Evolutionary conservation across 169 alveolate species (phyloP).

Genomic region (Plasmodium coatneyi): DNA sequence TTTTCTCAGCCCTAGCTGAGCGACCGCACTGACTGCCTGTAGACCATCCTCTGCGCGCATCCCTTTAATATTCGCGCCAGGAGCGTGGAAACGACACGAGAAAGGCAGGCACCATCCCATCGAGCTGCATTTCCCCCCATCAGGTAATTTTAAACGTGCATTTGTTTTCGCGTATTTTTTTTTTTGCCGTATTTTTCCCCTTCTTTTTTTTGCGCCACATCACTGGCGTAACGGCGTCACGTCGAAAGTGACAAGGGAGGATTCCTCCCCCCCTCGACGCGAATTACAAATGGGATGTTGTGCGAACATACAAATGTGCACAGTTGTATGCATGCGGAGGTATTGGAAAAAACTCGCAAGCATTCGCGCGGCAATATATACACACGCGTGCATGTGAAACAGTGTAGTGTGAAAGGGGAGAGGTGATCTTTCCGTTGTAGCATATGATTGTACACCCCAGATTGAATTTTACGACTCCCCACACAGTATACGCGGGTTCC

Average conservation of each 20-base stretch:
- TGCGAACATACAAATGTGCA: not conserved
- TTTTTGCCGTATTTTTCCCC: not conserved
- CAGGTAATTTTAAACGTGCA: not conserved
- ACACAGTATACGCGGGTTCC: not conserved
- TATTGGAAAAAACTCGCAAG: not conserved
- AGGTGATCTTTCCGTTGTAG: not conserved
- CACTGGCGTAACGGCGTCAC: not conserved
- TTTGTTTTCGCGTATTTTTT: not conserved
- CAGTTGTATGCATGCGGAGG: not conserved
- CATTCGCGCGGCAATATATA: not conserved
- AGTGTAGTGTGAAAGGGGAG: not conserved
- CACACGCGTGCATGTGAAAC: not conserved
- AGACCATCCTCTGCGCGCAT: not conserved
- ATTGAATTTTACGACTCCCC: not conserved
- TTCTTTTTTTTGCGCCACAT: not conserved
- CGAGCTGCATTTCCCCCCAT: not conserved
- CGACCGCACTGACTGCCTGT: not conserved
- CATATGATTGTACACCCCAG: not conserved
- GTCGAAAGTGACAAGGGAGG: not conserved
- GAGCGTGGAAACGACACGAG: not conserved
- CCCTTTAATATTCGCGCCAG: not conserved
- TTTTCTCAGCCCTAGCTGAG: not conserved
- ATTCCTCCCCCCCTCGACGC: not conserved
- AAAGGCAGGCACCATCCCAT: not conserved
- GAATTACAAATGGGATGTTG: not conserved